phyloP scores from a whole-genome alignment of 129 eudicot genomes.

The Tagetes patula region DNA sequence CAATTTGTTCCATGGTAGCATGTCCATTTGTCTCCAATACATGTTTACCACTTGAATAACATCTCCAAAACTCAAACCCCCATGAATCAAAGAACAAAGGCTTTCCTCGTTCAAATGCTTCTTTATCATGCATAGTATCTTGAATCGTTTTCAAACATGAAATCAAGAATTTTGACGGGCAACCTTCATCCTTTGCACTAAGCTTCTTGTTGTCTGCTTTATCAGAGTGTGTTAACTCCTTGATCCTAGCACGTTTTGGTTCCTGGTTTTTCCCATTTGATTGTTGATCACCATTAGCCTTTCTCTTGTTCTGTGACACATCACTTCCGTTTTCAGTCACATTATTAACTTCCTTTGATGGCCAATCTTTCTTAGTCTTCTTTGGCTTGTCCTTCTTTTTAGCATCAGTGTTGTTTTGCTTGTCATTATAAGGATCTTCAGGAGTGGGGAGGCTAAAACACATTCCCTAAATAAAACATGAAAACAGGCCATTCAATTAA shows the following conservation, averaged over 20 bases:
- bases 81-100: conserved; percentile 65
- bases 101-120: conserved; percentile 39
- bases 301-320: conserved; percentile 36
- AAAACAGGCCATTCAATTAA: background rate
- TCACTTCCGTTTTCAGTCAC: conserved; percentile 21
- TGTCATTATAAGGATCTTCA: conserved; percentile 88
- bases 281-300: conserved; percentile 13
- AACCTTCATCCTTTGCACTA: conserved; percentile 33
- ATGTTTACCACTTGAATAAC: conserved; percentile 61
- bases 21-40: conserved; percentile 59
- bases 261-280: conserved; percentile 18
- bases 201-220: conserved; percentile 5
- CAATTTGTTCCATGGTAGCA: conserved; percentile 66
- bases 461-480: conserved; percentile 54
- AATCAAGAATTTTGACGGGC: conserved; percentile 73
- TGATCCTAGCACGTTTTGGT: conserved; percentile 26
- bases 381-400: conserved; percentile 33
- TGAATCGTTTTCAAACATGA: conserved; percentile 72
- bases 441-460: conserved; percentile 86
- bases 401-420: conserved; percentile 31
- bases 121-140: conserved; percentile 44
- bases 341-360: conserved; percentile 34
- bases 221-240: conserved; percentile 21
- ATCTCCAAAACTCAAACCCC: conserved; percentile 90
- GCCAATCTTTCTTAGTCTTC: conserved; percentile 39